phyloP scores from a whole-genome alignment of 345 rosid species.

The Gossypium rotundifolium region DNA sequence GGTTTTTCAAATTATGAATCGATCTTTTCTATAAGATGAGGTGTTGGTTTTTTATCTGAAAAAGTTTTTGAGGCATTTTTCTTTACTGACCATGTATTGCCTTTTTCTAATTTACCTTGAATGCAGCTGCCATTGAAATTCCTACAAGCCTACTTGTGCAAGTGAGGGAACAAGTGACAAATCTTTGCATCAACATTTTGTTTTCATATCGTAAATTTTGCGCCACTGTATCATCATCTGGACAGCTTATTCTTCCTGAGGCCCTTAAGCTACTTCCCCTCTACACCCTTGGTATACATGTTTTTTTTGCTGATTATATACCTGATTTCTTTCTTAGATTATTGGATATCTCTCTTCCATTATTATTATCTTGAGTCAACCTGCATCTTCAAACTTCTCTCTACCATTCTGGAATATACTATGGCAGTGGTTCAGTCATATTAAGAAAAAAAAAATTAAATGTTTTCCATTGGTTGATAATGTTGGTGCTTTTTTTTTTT shows the following conservation, averaged over 20 bases:
- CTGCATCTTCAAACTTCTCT: neutral
- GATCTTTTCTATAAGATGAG: neutral
- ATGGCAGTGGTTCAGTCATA: neutral
- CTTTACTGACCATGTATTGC: constrained; percentile 1
- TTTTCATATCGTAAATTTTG: constrained; percentile 86
- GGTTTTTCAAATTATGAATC: neutral
- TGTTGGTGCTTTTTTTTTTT: neutral
- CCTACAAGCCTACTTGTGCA: constrained; percentile 54
- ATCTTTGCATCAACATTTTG: constrained; percentile 62
- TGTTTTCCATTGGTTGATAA: neutral
- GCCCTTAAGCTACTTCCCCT: constrained; percentile 94
- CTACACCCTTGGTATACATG: constrained; percentile 70
- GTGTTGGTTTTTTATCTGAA: neutral
- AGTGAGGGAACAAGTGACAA: constrained; percentile 70
- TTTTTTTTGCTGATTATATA: neutral
- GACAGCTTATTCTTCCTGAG: constrained; percentile 97
- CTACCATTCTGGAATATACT: neutral
- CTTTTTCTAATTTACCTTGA: constrained; percentile 4
- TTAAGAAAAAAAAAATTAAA: neutral
- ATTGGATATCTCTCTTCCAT: neutral
- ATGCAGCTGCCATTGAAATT: constrained; percentile 67
- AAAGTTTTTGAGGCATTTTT: neutral
- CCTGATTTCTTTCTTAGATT: neutral
- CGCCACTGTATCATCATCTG: constrained; percentile 84
- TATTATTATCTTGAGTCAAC: neutral